A percentile compares a stretch with the other conserved stretches of the same genome.
phyloP scores from a whole-genome alignment of 768 basidiomycete genomes.

The Lactifluus hygrophoroides region DNA sequence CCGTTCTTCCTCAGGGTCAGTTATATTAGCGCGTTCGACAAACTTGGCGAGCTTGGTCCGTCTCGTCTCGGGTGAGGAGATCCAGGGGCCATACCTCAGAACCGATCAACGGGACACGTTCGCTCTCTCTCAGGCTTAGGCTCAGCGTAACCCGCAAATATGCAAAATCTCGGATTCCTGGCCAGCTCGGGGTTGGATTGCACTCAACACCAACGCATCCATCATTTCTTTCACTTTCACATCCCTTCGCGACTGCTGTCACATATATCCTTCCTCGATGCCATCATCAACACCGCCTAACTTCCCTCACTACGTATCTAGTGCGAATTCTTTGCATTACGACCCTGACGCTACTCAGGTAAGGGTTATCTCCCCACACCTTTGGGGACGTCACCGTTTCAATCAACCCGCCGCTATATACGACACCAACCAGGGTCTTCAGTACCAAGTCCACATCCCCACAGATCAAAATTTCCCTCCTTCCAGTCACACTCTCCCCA shows the following conservation, averaged over 20 bases:
- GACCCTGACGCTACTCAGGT: neutral
- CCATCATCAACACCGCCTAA: slow-evolving; percentile 14
- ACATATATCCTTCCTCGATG: slow-evolving; percentile 5
- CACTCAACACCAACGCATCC: too few relatives aligned
- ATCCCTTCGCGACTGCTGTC: neutral
- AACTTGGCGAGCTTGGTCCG: too few relatives aligned
- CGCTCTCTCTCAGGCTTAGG: too few relatives aligned
- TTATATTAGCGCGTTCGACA: too few relatives aligned
- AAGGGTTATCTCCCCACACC: neutral
- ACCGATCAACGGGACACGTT: too few relatives aligned
- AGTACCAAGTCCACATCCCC: neutral
- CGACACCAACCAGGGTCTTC: neutral
- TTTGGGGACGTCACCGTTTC: slow-evolving; percentile 1
- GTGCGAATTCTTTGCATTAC: neutral
- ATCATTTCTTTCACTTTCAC: neutral
- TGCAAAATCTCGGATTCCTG: neutral
- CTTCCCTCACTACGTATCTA: neutral
- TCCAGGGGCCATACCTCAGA: too few relatives aligned
- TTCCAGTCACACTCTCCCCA: neutral
- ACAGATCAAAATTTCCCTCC: neutral
- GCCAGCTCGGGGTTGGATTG: neutral
- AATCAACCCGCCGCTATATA: slow-evolving; percentile 14
- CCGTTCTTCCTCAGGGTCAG: too few relatives aligned
- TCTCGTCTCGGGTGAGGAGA: too few relatives aligned
- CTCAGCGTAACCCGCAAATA: too few relatives aligned